A percentile compares a stretch with the other conserved stretches of the same genome.
Conservation (phyloP, 192 early-diverging fungal species). For the Mortierella antarctica region DNA sequence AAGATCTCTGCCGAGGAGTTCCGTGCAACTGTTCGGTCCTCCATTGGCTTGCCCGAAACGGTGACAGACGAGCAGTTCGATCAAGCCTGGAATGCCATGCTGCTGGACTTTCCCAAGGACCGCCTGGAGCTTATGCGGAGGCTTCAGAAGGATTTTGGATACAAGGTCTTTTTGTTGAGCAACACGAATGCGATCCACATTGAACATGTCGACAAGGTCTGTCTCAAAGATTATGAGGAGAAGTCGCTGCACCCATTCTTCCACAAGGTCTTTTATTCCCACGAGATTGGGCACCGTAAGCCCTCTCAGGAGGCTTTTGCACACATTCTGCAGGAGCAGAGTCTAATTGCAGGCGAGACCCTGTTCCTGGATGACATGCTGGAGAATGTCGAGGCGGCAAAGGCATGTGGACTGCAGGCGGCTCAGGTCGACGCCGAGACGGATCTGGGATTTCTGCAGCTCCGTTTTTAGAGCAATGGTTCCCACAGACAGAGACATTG, state of each 20-base stretch:
- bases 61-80: constrained; percentile 43
- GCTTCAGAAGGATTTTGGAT: constrained; percentile 36
- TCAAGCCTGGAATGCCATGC: constrained; percentile 45
- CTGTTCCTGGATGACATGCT: constrained; percentile 50
- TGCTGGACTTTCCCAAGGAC: constrained; percentile 44
- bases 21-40: constrained; percentile 16
- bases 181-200: constrained; percentile 52
- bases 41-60: constrained; percentile 27
- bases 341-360: constrained; percentile 18
- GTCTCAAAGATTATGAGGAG: constrained; percentile 32
- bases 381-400: constrained; percentile 48
- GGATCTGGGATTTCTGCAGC: constrained; percentile 40
- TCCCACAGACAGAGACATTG: too few relatives aligned
- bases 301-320: constrained; percentile 48
- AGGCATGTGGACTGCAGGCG: constrained; percentile 41
- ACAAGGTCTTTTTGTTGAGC: constrained; percentile 45
- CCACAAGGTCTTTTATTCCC: constrained; percentile 48
- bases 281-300: constrained; percentile 36
- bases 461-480: constrained; percentile 31
- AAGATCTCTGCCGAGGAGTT: constrained; percentile 41
- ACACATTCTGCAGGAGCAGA: constrained; percentile 34
- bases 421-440: constrained; percentile 49
- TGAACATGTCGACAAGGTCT: constrained; percentile 31
- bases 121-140: constrained; percentile 40
- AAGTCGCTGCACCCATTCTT: constrained; percentile 31